Evolutionary conservation across 441 rosid genomes (phyloP), one percentile per base, ranked within the genome.

Genomic region (Sinapis alba): DNA sequence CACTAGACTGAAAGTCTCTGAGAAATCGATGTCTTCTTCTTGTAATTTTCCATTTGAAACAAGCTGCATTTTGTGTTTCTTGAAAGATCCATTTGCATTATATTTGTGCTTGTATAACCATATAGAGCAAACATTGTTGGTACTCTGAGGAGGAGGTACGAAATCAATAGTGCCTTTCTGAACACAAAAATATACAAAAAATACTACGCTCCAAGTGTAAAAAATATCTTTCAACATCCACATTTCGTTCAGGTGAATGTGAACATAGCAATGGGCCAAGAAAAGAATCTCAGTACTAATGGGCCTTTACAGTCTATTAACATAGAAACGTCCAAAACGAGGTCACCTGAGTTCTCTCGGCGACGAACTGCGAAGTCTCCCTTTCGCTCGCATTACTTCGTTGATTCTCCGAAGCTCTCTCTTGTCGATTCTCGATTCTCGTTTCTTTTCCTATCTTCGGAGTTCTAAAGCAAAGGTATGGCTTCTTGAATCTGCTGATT

Each of bases 401-500:
- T 73, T 9, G 34, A 19, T 57, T 6, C 47, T 57, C 18, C 34
- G 1, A 36, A 72, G 11, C 60, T 57, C 60, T 74, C 72, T 58
- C 24, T 58, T 34, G 1, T n/a, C 3, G 7, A 7, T 59, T 32
- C 54, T n/a, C 3, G 7, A 7, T 59, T 32, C 54, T 30, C 60
- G 20, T 28, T 21, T 58, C 51, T 28, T n/a, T 41, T 6, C 24
- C 4, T 16, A n/a, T 11, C 2, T 21, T 67, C 11, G 27, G 38
- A 47, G 3, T 8, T 53, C 65, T 5, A 10, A 28, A 54, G 16
- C 34, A 57, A 64, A 76, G 80, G 80, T 70, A 45, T 0, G 30
- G 0, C 19, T 45, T 69, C 41, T 24, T 15, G 27, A 36, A 15
- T 56, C 27, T 6, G 34, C 27, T 21, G 7, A 19, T 58, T 76